Evolutionary conservation across 306 rosid genomes (phyloP).

Genomic region (Rosa chinensis): DNA sequence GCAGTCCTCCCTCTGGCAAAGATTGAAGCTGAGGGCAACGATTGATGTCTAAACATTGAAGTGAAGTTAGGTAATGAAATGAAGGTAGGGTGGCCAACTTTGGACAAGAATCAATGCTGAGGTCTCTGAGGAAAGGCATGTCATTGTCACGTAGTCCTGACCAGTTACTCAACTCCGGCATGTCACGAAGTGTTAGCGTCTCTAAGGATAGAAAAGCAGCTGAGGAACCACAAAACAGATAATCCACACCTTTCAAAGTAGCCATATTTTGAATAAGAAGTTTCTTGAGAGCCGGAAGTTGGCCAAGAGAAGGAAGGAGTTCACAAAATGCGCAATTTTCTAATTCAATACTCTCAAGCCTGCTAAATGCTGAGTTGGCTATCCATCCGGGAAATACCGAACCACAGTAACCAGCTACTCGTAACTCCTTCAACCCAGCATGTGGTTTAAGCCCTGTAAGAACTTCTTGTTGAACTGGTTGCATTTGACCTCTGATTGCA

Average conservation of each 20-base stretch:
- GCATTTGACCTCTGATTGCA: neutral
- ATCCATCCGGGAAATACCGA: conserved; percentile 24
- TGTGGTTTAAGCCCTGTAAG: conserved; percentile 18
- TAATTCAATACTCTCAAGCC: conserved; percentile 23
- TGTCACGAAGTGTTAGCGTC: conserved; percentile 6
- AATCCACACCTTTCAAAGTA: neutral
- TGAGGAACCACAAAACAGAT: neutral
- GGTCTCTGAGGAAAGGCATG: conserved; percentile 1
- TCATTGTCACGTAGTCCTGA: neutral
- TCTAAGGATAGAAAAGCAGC: conserved; percentile 20
- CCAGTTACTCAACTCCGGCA: conserved; percentile 5
- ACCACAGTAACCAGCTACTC: conserved; percentile 21
- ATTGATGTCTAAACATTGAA: conserved; percentile 11
- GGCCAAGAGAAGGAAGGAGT: conserved; percentile 12
- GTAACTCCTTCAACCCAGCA: conserved; percentile 6
- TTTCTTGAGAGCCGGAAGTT: conserved; percentile 20
- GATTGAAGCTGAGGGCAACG: conserved; percentile 18
- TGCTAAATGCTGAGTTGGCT: conserved; percentile 6
- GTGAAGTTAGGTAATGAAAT: neutral
- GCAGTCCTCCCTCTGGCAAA: conserved; percentile 19
- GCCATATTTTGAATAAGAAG: conserved; percentile 11
- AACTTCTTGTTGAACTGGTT: neutral
- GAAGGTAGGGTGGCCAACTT: neutral
- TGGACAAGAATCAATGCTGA: conserved; percentile 5
- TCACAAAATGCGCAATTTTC: neutral